Evolutionary conservation across 129 eudicot genomes (phyloP), one percentile per base, ranked within the genome.

Genomic region (Flaveria brownii): DNA sequence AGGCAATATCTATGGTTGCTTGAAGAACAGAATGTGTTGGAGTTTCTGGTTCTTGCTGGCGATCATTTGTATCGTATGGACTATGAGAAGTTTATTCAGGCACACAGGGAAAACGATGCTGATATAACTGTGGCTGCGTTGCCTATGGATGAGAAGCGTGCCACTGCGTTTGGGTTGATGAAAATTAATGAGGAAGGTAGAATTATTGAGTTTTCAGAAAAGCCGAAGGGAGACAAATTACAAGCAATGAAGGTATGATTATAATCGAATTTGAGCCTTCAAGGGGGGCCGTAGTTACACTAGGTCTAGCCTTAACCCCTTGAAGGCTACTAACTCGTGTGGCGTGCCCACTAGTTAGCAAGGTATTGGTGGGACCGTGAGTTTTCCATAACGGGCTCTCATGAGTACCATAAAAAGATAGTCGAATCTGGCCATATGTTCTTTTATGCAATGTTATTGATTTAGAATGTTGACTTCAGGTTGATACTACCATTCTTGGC

Each of bases 401-500:
- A 61, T 61, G 65, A 8, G 5, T 36, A 57, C 4, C 12, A 30
- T n/a, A 30, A 30, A 30, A 57, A 57, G 36, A 22, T 57, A 10
- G 64, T 57, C 2, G 6, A 9, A 57, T 57, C 3, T 57, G 64
- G 23, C 28, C 4, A 0, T 59, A 15, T 46, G 17, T 61, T 46
- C 45, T 61, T 43, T 4, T 17, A 4, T 13, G 26, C 63, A 59
- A 47, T 16, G 70, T 36, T 51, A 66, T 17, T 52, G 20, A 23
- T 56, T 64, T 17, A 8, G 28, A 30, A n/a, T 68, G 42, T 70
- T 71, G 23, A 62, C 81, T 26, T 8, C 66, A 82, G 88, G 90
- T 86, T 64, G 87, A 86, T 69, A 83, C 90, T 20, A 86, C 90
- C 13, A 83, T 86, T 70, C 51, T 86, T 18, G 90, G 90, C 14